Conservation (phyloP, 768 basidiomycete species). For the Boletus sp. region DNA sequence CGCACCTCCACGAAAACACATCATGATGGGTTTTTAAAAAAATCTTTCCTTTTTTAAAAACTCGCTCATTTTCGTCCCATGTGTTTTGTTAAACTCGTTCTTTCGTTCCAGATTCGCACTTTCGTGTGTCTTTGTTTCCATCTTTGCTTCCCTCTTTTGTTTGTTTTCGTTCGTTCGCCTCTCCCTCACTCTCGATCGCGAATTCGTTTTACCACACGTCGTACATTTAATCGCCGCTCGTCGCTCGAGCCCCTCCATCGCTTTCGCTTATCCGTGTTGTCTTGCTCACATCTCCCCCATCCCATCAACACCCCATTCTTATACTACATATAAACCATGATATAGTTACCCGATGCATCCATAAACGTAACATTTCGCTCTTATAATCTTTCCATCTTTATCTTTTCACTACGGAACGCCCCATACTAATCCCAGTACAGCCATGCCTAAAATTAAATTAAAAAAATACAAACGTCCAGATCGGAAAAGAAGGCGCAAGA, state of each 20-base stretch:
- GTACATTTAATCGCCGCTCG: slow-evolving; percentile 25
- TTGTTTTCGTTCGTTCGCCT: not conserved
- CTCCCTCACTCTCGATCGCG: not conserved
- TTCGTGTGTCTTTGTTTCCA: not conserved
- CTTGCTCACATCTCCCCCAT: slow-evolving; percentile 1
- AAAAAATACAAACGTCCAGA: too few relatives aligned
- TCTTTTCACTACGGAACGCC: too few relatives aligned
- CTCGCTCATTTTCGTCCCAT: not conserved
- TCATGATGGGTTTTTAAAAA: slow-evolving; percentile 18
- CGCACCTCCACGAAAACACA: slow-evolving; percentile 23
- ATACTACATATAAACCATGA: not conserved
- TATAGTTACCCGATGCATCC: not conserved
- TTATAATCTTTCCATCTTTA: too few relatives aligned
- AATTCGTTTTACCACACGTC: slow-evolving; percentile 10
- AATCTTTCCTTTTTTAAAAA: not conserved
- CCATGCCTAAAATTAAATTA: too few relatives aligned
- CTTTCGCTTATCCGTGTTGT: slow-evolving; percentile 27
- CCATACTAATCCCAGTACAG: too few relatives aligned
- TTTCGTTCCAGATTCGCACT: slow-evolving; percentile 1
- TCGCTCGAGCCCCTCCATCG: not conserved
- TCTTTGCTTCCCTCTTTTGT: not conserved
- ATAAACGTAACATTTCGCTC: too few relatives aligned
- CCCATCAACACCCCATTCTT: not conserved
- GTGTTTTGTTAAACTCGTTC: not conserved
- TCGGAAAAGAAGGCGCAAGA: too few relatives aligned